Evolutionary conservation across 306 rosid species (phyloP).

Genomic region (Luffa aegyptiaca): DNA sequence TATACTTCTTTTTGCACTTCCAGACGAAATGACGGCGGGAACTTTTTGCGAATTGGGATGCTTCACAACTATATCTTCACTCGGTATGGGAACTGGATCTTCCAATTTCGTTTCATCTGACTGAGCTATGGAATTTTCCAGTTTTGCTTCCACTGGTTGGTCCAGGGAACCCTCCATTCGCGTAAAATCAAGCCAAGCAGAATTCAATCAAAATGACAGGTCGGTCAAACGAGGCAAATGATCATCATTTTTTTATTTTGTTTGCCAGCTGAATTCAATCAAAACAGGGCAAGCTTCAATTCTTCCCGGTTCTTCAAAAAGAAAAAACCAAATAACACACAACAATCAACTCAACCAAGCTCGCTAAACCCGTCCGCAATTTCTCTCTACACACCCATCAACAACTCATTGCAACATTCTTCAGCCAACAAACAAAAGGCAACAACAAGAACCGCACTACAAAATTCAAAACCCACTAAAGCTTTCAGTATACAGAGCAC

Average conservation of each 20-base stretch:
- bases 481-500: slow-evolving; percentile 11
- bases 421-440: slow-evolving; percentile 12
- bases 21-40: slow-evolving; percentile 18
- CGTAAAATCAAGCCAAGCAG: slow-evolving; percentile 8
- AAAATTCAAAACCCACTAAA: slow-evolving; percentile 6
- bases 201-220: background rate
- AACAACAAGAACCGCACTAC: slow-evolving; percentile 9
- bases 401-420: slow-evolving; percentile 1
- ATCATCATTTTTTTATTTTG: background rate
- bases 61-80: slow-evolving; percentile 31
- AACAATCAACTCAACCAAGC: background rate
- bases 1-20: slow-evolving; percentile 17
- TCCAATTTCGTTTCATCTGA: slow-evolving; percentile 40
- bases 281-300: background rate
- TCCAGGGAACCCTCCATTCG: slow-evolving; percentile 53
- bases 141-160: slow-evolving; percentile 20
- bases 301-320: background rate
- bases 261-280: background rate
- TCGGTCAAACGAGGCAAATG: background rate
- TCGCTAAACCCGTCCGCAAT: background rate
- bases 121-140: slow-evolving; percentile 47
- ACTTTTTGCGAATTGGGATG: slow-evolving; percentile 18
- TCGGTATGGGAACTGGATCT: slow-evolving; percentile 28
- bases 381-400: background rate
- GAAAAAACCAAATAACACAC: background rate